These are phyloP conservation scores for Scedosporium minutisporum DNA, from an alignment of 2,329 filamentous ascomycete genomes.

Conservation along the genomic window DNA sequence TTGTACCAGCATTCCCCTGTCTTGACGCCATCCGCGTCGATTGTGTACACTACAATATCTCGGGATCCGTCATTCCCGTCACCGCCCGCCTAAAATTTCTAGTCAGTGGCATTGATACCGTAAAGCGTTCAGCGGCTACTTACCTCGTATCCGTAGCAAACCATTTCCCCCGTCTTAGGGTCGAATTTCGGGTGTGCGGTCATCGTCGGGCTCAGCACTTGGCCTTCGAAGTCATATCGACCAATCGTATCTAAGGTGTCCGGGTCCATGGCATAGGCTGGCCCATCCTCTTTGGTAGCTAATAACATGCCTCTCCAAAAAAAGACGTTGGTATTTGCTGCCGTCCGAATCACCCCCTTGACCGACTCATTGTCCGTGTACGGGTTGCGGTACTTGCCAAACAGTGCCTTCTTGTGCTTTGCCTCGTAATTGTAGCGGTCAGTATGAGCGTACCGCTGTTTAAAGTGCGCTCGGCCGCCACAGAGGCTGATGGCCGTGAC, in stretches of 20 bases:
- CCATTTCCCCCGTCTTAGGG: conserved; percentile 26
- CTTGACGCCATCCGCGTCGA: conserved; percentile 19
- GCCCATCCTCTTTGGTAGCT: conserved; percentile 36
- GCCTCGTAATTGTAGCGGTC: conserved; percentile 27
- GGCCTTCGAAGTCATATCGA: conserved; percentile 30
- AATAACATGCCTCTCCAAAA: conserved; percentile 37
- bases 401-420: conserved; percentile 20
- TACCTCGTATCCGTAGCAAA: conserved; percentile 31
- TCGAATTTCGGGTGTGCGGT: conserved; percentile 33
- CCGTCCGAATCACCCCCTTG: conserved; percentile 15
- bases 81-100: background rate
- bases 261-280: conserved; percentile 31
- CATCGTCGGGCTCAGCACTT: conserved; percentile 26
- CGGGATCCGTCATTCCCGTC: conserved; percentile 19
- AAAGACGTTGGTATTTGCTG: conserved; percentile 42
- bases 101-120: background rate
- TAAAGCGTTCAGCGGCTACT: conserved; percentile 15
- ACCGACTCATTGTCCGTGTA: conserved; percentile 26
- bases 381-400: conserved; percentile 29
- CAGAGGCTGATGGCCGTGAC: conserved; percentile 24
- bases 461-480: conserved; percentile 20
- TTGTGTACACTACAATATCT: conserved; percentile 25
- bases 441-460: conserved; percentile 26
- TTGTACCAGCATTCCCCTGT: conserved; percentile 23
- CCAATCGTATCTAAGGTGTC: conserved; percentile 30